phyloP scores from a whole-genome alignment of 1,284 basidiomycete genomes.

The Phellopilus nigrolimitatus region DNA sequence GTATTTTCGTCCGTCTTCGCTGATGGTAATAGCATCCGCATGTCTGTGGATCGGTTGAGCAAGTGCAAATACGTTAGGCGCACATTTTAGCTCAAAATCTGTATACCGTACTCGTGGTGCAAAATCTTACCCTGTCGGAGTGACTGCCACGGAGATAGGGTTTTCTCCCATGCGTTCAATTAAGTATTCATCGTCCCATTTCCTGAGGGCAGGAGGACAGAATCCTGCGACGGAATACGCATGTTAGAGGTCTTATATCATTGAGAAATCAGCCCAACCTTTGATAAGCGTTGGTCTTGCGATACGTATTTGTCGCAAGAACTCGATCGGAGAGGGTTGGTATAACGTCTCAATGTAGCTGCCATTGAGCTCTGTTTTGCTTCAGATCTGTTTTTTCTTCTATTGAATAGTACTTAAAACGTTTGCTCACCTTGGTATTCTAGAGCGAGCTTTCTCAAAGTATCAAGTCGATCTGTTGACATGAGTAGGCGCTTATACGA shows the following conservation, averaged over 20 bases:
- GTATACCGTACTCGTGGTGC: neutral
- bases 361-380: constrained; percentile 59
- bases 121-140: constrained; percentile 70
- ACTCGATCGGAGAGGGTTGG: constrained; percentile 59
- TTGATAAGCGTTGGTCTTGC: constrained; percentile 77
- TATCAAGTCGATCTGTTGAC: neutral
- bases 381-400: constrained; percentile 2
- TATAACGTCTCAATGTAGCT: constrained; percentile 48
- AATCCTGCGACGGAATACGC: constrained; percentile 32
- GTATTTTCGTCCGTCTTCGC: constrained; percentile 53
- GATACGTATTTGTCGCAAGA: constrained; percentile 65
- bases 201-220: constrained; percentile 35
- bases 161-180: constrained; percentile 46
- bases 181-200: constrained; percentile 68
- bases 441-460: constrained; percentile 19
- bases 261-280: constrained; percentile 36
- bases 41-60: constrained; percentile 39
- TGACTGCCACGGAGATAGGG: constrained; percentile 70
- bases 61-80: neutral
- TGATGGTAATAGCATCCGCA: constrained; percentile 70
- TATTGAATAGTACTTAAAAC: neutral
- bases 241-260: constrained; percentile 4
- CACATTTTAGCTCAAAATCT: neutral
- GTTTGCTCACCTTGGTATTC: constrained; percentile 28
- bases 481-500: too few species aligned